phyloP scores from a whole-genome alignment of 1,284 basidiomycete genomes.

The Xanthoconium separans region DNA sequence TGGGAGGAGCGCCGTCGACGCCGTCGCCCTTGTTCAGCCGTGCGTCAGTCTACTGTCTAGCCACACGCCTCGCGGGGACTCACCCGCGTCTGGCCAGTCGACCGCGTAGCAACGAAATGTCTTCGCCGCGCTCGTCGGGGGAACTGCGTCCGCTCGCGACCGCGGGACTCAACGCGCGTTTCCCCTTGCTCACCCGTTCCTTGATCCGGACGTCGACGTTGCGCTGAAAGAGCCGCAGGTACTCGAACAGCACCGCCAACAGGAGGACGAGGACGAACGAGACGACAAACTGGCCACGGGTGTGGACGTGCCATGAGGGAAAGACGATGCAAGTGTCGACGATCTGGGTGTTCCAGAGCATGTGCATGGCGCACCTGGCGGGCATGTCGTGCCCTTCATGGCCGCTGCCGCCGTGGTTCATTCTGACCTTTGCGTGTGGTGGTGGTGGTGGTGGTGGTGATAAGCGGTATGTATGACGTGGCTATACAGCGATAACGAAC shows the following conservation, averaged over 20 bases:
- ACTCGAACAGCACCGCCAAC: conserved; percentile 73
- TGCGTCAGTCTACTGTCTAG: neutral
- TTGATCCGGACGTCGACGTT: conserved; percentile 60
- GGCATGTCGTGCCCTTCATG: conserved; percentile 49
- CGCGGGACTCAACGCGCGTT: conserved; percentile 33
- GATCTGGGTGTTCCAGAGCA: conserved; percentile 80
- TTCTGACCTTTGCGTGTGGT: conserved; percentile 6
- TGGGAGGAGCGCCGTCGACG: conserved; percentile 44
- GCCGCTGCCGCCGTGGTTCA: conserved; percentile 38
- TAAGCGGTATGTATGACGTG: too few species aligned
- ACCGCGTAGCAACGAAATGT: conserved; percentile 53
- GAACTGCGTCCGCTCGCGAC: conserved; percentile 42
- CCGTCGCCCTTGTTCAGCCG: neutral
- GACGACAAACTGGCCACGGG: conserved; percentile 52
- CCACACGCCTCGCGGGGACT: conserved; percentile 20
- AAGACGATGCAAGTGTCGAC: conserved; percentile 76
- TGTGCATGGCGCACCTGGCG: conserved; percentile 60
- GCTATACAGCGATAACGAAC: neutral
- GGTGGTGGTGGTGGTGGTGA: neutral
- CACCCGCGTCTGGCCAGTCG: conserved; percentile 38
- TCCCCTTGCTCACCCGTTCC: conserved; percentile 47
- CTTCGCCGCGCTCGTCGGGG: conserved; percentile 46
- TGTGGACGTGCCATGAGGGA: conserved; percentile 66
- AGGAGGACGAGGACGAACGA: conserved; percentile 62
- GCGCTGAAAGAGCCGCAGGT: conserved; percentile 61